phyloP scores from a whole-genome alignment of 1,284 basidiomycete genomes.

The Cystobasidium pallidum region DNA sequence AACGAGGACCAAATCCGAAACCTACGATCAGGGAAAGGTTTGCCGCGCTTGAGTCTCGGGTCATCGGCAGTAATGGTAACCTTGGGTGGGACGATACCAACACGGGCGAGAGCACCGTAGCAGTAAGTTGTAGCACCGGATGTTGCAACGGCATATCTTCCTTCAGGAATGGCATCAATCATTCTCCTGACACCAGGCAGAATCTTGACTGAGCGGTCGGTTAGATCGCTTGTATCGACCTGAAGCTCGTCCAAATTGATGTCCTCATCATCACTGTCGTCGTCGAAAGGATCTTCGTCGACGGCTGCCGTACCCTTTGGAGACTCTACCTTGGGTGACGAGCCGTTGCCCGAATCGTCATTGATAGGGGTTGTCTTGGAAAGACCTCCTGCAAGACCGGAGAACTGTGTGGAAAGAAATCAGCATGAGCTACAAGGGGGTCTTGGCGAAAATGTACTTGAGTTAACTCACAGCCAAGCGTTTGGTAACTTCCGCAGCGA shows the following conservation, averaged over 20 bases:
- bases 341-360: constrained; percentile 53
- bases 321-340: constrained; percentile 56
- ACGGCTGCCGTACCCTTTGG: constrained; percentile 50
- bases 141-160: constrained; percentile 73
- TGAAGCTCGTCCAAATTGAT: constrained; percentile 63
- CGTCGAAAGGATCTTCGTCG: constrained; percentile 60
- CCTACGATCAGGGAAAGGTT: constrained; percentile 52
- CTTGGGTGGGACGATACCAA: constrained; percentile 70
- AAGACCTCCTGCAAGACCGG: constrained; percentile 33
- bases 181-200: constrained; percentile 72
- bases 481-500: constrained; percentile 61
- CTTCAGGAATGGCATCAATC: constrained; percentile 69
- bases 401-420: constrained; percentile 24
- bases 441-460: not conserved
- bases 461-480: constrained; percentile 59
- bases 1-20: too few species aligned
- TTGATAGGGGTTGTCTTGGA: constrained; percentile 54
- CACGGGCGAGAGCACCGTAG: constrained; percentile 70
- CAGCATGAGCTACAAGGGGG: not conserved
- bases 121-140: constrained; percentile 63
- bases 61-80: constrained; percentile 80
- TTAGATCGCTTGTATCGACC: constrained; percentile 48
- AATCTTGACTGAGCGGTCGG: constrained; percentile 63
- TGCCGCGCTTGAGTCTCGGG: constrained; percentile 58
- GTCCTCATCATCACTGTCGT: constrained; percentile 64